phyloP scores from a whole-genome alignment of 441 rosid genomes.

The Brassica balearica region DNA sequence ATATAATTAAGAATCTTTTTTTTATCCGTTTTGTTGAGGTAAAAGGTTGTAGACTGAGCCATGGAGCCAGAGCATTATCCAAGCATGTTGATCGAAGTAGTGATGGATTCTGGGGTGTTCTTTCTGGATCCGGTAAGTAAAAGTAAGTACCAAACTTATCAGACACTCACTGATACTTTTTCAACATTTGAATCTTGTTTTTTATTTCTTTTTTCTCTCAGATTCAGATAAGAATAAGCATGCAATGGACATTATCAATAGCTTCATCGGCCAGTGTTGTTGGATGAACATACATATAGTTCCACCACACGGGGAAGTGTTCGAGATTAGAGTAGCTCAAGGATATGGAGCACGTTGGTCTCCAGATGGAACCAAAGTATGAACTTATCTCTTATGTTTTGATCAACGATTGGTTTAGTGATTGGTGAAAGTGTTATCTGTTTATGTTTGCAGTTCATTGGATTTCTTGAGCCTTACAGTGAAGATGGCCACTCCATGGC shows the following conservation, averaged over 20 bases:
- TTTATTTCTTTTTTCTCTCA: slow-evolving; percentile 42
- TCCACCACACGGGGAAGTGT: slow-evolving; percentile 70
- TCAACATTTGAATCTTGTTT: not conserved
- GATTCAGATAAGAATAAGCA: slow-evolving; percentile 62
- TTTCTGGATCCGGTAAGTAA: slow-evolving; percentile 63
- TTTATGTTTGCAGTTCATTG: slow-evolving; percentile 65
- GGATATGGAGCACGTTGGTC: slow-evolving; percentile 88
- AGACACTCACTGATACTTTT: not conserved
- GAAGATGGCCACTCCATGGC: slow-evolving; percentile 71
- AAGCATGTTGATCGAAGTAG: slow-evolving; percentile 74
- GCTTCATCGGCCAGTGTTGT: slow-evolving; percentile 52
- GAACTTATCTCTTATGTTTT: not conserved
- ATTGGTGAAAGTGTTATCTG: slow-evolving; percentile 13
- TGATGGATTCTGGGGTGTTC: slow-evolving; percentile 61
- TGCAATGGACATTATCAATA: slow-evolving; percentile 57
- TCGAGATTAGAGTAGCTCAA: slow-evolving; percentile 68
- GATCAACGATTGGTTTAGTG: not conserved
- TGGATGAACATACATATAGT: slow-evolving; percentile 76
- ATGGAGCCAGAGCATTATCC: slow-evolving; percentile 82
- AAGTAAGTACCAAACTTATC: slow-evolving; percentile 25
- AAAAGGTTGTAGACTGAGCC: slow-evolving; percentile 67
- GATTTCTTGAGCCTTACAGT: slow-evolving; percentile 83
- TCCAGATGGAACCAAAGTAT: slow-evolving; percentile 74
- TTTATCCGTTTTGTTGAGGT: slow-evolving; percentile 48
- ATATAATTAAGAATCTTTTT: not conserved